Evolutionary conservation across 352 stramenopile species (phyloP), one percentile per base, ranked within the genome.

Genomic region (Elongisporangium anandrum): DNA sequence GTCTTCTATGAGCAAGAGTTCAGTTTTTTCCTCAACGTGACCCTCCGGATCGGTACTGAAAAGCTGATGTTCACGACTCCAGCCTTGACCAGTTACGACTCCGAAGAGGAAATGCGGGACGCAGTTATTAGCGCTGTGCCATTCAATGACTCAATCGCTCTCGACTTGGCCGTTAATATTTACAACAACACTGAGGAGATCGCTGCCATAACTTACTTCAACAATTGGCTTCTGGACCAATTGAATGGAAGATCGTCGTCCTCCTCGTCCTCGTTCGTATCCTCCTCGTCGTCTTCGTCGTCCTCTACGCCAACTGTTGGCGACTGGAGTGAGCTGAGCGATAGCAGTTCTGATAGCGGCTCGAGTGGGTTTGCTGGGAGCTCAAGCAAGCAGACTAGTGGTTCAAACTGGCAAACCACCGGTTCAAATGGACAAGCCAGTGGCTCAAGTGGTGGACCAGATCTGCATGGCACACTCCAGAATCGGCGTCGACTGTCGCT

Each of bases 111-210:
- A 13, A 61, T 75, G 7, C 61, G 50, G 7, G 24, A 49, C 6
- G 34, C 34, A 45, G 10, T 45, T 12, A 45, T 45, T 12, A 45
- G 34, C 12, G 34, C 34, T 4, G 16, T 45, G 34, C 34, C 34
- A 17, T 45, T 17, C 17, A 45, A 17, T 12, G 34, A 45, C 34
- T 45, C 34, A 3, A 45, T 45, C 34, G 34, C 12, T 9, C 17
- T 82, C 4, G 70, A 70, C 17, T 53, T 85, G 1, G 57, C 66
- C 34, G 75, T 79, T 17, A 59, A 45, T 2, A 38, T 69, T 4
- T 67, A 60, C 41, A 68, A 85, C 59, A 85, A 85, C 58, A 65
- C 39, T 15, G 53, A 59, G 19, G 12, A 65, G 20, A 79, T 84
- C 49, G 10, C 54, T 8, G 50, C 55, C n/a, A 51, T 66, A 0